phyloP scores from a whole-genome alignment of 2,329 filamentous ascomycete genomes.

The Volutella citrinella region DNA sequence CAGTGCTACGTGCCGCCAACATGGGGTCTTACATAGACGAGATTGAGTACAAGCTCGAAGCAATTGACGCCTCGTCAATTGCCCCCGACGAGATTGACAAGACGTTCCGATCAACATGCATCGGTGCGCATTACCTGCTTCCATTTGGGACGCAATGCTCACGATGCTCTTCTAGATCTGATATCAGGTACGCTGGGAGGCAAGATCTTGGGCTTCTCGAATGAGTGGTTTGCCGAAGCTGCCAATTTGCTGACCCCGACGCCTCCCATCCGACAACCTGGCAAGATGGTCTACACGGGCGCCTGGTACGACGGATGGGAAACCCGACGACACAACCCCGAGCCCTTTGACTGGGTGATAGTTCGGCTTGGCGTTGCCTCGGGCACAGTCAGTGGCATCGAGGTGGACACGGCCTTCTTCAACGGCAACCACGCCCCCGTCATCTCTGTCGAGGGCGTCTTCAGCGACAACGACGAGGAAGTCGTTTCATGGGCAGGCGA shows the following conservation, averaged over 20 bases:
- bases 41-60: slow-evolving; percentile 54
- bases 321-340: slow-evolving; percentile 62
- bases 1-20: too few relatives aligned
- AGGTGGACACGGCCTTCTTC: slow-evolving; percentile 81
- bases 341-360: slow-evolving; percentile 65
- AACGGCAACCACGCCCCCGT: slow-evolving; percentile 78
- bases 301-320: slow-evolving; percentile 73
- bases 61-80: slow-evolving; percentile 47
- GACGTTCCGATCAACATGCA: slow-evolving; percentile 59
- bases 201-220: slow-evolving; percentile 62
- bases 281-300: slow-evolving; percentile 67
- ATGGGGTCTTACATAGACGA: slow-evolving; percentile 41
- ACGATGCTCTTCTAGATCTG: slow-evolving; percentile 49
- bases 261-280: slow-evolving; percentile 58
- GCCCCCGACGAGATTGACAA: slow-evolving; percentile 55
- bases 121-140: too few relatives aligned
- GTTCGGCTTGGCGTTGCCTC: slow-evolving; percentile 66
- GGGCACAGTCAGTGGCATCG: slow-evolving; percentile 69
- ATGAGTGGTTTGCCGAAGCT: slow-evolving; percentile 68
- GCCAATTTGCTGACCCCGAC: slow-evolving; percentile 62
- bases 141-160: too few relatives aligned
- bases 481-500: slow-evolving; percentile 60
- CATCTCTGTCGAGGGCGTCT: slow-evolving; percentile 74
- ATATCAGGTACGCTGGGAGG: slow-evolving; percentile 60
- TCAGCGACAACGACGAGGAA: slow-evolving; percentile 61